phyloP scores from a whole-genome alignment of 768 basidiomycete genomes.

The Auricularia cornea region DNA sequence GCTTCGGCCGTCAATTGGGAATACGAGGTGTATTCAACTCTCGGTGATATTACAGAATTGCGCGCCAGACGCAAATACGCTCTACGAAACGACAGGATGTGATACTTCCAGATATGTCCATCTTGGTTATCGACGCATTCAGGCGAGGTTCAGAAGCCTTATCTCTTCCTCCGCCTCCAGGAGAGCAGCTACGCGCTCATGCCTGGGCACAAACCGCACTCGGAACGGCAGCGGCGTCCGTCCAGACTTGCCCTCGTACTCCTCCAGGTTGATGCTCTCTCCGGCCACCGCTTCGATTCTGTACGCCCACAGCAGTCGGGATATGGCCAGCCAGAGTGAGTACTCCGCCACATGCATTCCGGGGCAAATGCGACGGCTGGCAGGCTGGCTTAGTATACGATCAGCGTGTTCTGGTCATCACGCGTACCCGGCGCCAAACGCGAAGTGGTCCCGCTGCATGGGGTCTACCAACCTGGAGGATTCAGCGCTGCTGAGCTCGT shows the following conservation, averaged over 20 bases:
- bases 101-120: too few species aligned
- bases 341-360: conserved; percentile 38
- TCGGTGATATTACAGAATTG: too few species aligned
- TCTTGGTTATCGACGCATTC: too few species aligned
- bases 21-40: too few species aligned
- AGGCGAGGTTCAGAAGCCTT: too few species aligned
- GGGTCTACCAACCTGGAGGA: conserved; percentile 35
- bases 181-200: background rate
- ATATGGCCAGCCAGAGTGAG: conserved; percentile 36
- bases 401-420: background rate
- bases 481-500: conserved; percentile 31
- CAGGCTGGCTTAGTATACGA: too few species aligned
- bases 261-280: conserved; percentile 36
- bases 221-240: conserved; percentile 38
- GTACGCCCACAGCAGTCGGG: conserved; percentile 43
- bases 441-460: conserved; percentile 41
- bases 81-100: too few species aligned
- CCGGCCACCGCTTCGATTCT: conserved; percentile 31
- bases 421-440: conserved; percentile 40
- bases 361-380: conserved; percentile 32
- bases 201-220: conserved; percentile 8
- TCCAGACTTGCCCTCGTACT: conserved; percentile 40
- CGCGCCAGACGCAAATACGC: too few species aligned
- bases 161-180: background rate
- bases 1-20: too few species aligned